Percentiles rank a stretch among this genome's conserved stretches.
These are phyloP conservation scores for Suillus americanus DNA, from an alignment of 768 basidiomycete species.

Conservation along the genomic window DNA sequence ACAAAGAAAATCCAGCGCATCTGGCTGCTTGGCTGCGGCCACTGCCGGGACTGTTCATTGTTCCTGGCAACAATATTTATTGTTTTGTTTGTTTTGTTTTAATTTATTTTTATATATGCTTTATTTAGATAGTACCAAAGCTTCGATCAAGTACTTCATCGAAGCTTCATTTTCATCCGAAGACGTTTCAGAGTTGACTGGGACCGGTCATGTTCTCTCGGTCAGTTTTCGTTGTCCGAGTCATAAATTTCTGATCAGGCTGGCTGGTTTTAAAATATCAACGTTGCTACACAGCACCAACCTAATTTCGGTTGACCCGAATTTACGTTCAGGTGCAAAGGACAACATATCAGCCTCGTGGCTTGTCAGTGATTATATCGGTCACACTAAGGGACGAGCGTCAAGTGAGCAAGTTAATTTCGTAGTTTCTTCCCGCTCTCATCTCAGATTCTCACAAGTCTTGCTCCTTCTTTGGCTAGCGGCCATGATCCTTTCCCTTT, in stretches of 20 bases:
- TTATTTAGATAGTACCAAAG: neutral
- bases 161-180: neutral
- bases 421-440: slow-evolving; percentile 4
- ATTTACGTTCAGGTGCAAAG: neutral
- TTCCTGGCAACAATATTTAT: no score
- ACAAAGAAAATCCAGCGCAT: neutral
- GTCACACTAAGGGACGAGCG: slow-evolving; percentile 18
- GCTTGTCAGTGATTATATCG: slow-evolving; percentile 3
- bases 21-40: no score
- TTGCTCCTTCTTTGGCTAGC: slow-evolving; percentile 15
- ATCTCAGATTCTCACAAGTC: neutral
- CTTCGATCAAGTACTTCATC: neutral
- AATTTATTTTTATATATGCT: neutral
- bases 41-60: no score
- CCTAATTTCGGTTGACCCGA: slow-evolving; percentile 1
- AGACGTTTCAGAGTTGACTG: neutral
- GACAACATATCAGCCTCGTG: slow-evolving; percentile 5
- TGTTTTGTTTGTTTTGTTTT: no score
- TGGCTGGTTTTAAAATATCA: neutral
- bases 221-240: neutral
- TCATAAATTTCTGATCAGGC: neutral
- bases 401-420: slow-evolving; percentile 10
- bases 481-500: slow-evolving; percentile 14
- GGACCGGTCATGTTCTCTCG: neutral
- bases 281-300: slow-evolving; percentile 1